Conservation (phyloP, 495 filamentous ascomycete genomes). For the Penicillium lividum region DNA sequence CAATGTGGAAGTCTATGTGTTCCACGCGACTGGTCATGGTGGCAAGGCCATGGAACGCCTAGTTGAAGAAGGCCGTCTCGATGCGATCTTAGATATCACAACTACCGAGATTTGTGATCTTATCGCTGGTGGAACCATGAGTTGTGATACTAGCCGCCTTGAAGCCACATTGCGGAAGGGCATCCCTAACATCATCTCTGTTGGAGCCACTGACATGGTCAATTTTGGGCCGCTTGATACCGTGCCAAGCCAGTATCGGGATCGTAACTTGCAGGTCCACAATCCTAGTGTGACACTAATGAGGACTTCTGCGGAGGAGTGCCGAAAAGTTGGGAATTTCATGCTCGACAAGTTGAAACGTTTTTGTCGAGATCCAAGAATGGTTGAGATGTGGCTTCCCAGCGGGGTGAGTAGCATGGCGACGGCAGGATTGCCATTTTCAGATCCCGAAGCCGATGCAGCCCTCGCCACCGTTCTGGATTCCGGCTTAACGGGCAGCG, state of each 20-base stretch:
- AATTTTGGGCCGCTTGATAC: conserved; percentile 61
- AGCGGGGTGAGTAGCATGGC: conserved; percentile 35
- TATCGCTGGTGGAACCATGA: conserved; percentile 61
- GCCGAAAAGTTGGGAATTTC: conserved; percentile 48
- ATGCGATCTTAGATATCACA: conserved; percentile 67
- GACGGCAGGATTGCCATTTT: conserved; percentile 49
- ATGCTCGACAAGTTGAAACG: conserved; percentile 51
- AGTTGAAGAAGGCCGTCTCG: conserved; percentile 50
- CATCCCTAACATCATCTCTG: conserved; percentile 61
- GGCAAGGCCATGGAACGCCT: conserved; percentile 69
- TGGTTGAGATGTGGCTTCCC: conserved; percentile 43
- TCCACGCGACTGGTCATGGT: conserved; percentile 69
- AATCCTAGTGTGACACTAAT: conserved; percentile 67
- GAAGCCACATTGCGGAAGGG: conserved; percentile 51
- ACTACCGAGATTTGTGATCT: conserved; percentile 68
- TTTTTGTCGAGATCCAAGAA: too few species aligned
- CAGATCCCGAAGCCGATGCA: conserved; percentile 46
- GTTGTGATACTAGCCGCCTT: conserved; percentile 55
- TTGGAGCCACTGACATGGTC: conserved; percentile 69
- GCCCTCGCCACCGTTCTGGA: conserved; percentile 48
- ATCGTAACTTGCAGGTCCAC: conserved; percentile 55
- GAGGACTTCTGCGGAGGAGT: conserved; percentile 58
- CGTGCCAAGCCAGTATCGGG: conserved; percentile 43
- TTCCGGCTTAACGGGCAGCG: conserved; percentile 36
- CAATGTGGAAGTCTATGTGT: conserved; percentile 60